Base-by-base conservation (phyloP, 345 rosid genomes). In the Eucalyptus sp. region DNA sequence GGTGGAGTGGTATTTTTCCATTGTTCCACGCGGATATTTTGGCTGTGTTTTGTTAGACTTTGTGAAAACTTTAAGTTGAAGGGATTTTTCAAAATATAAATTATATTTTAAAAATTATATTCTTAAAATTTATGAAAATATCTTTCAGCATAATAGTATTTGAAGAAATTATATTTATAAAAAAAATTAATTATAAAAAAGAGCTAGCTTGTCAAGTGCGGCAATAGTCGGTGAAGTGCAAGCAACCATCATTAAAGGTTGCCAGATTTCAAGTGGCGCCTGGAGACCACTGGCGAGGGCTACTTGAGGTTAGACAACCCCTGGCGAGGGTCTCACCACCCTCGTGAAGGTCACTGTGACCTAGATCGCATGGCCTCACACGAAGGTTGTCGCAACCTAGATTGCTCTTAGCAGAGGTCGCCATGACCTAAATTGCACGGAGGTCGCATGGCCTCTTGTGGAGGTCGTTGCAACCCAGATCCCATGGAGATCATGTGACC, bases 171-270 rank as follows among this genome's bases (percentile, higher is more conserved):
- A 17, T 51, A 17, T 52, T 7, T 52, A 52, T 3, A 17, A 52
- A 51, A 51, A 41, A 41, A 37, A 37, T 52, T 52, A 7, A 52
- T 52, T 52, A 52, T 20, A 52, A 18, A 49, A 52, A 50, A 18
- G 4, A 4, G 4, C 2, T 18, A 0, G 5, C 2, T 52, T 52
- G 24, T 52, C 1, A 2, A 52, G 2, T 0, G 2, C 10, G 0
- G 0, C 2, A 1, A 18, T 20, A 2, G 10, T 0, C 1, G 0
- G 1, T 52, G 24, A 52, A 52, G 0, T 2, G 0, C 24, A 18
- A 52, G 4, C 25, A 0, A 18, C 58, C 25, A 52, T 52, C 25
- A 52, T 52, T 18, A 7, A 10, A 52, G 58, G 58, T 52, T 18
- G 5, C 10, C 20, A 52, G 58, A 52, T 52, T 10, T 52, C 2